phyloP scores from a whole-genome alignment of 108 stramenopile genomes.

The Schizochytrium sp. region DNA sequence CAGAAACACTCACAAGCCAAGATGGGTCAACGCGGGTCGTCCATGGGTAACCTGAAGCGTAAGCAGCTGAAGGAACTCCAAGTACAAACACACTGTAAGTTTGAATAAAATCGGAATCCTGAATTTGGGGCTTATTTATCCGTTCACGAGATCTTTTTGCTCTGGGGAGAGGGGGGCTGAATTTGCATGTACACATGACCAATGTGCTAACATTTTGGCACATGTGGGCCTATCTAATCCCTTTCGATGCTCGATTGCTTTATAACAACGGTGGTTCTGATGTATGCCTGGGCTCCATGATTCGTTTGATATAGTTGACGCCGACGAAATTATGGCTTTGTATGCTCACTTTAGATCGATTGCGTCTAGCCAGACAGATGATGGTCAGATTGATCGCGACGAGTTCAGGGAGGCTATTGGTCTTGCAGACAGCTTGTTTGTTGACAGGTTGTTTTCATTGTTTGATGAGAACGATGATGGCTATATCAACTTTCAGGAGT shows the following conservation, averaged over 20 bases:
- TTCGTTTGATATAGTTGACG: neutral
- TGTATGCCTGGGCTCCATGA: too few species aligned
- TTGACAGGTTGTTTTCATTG: conserved; percentile 7
- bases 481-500: conserved; percentile 60
- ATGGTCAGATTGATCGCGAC: conserved; percentile 42
- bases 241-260: too few species aligned
- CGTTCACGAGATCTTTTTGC: too few species aligned
- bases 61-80: neutral
- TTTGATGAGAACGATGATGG: conserved; percentile 58
- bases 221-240: too few species aligned
- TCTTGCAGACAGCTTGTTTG: conserved; percentile 3
- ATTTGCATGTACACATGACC: too few species aligned
- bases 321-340: conserved; percentile 24
- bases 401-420: conserved; percentile 57
- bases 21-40: conserved; percentile 34
- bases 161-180: too few species aligned
- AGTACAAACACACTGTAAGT: conserved; percentile 42
- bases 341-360: conserved; percentile 53
- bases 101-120: neutral
- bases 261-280: too few species aligned
- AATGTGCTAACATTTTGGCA: neutral
- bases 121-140: neutral
- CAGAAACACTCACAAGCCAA: neutral
- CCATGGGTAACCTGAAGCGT: conserved; percentile 13
- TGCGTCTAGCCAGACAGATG: conserved; percentile 54